Base-by-base conservation (phyloP, 805 yeast genomes). In the Ogataea haglerorum region DNA sequence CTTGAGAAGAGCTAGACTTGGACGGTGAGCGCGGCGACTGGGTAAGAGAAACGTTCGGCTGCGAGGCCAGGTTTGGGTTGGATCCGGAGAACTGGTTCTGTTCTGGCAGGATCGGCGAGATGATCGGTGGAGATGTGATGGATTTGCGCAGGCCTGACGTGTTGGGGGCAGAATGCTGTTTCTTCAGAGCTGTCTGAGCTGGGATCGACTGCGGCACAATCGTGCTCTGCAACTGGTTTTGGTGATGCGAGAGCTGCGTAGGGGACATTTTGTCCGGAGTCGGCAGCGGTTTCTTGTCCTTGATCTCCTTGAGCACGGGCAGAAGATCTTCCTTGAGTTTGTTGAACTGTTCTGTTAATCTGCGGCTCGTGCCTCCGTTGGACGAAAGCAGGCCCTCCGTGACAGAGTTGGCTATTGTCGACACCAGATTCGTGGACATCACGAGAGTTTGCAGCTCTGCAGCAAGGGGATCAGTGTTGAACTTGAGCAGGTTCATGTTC, bases 251-350 rank as follows among this genome's bases (percentile, higher is more conserved):
- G 2, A 55, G 39, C 12, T 27, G 41, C 3, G 24, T 27, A 0
- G 52, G 51, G 1, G 55, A 48, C 17, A 31, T 26, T 5, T 31
- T 34, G 10, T 43, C 73, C 6, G 85, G 88, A 0, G 83, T 76
- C 0, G 88, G 88, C 37, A 82, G 65, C 4, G 87, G 88, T 52
- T 78, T 73, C 47, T 75, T 63, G 58, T 83, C 89, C 52, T 83
- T 83, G 33, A 75, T 67, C 35, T 75, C 65, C 42, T 82, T 71
- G 40, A 80, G 69, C 6, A 82, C 70, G 1, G 89, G 90, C 30
- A 79, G 63, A 49, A 83, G 61, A 46, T 83, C 90, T 32, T 80
- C 78, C 37, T 82, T 69, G 47, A 84, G 67, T 51, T 76, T 69
- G 33, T 67, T 62, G 54, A 80, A 75, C 52, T 72, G 74, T 17